Evolutionary conservation across 345 rosid species (phyloP), one percentile per base, ranked within the genome.

Genomic region (Rhodamnia argentea): DNA sequence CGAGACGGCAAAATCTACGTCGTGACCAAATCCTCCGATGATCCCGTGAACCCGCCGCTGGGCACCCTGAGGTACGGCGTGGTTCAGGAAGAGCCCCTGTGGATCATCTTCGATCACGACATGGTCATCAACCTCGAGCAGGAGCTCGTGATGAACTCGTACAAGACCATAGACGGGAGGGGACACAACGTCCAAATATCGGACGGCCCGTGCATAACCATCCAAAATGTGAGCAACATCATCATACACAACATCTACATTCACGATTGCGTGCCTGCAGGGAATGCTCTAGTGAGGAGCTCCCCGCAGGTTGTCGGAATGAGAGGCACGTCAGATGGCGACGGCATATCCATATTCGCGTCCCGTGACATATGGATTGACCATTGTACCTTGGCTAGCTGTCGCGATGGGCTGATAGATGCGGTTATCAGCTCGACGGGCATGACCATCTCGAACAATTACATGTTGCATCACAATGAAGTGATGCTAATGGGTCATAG

Each of bases 401-500:
- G 96, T 89, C 84, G 84, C 2, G 97, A 94, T 76, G 96, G 97
- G 62, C 93, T 94, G 40, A 93, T 93, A 18, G 96, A 94, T 84
- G 94, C 92, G 12, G 92, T 92, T 22, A 85, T 86, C 76, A 93
- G 93, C 53, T 94, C 96, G 0, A 94, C 97, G 32, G 90, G 88
- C 82, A 94, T 94, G 62, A 93, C 96, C 51, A 91, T 95, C 51
- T 94, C 97, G 22, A 95, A 91, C 91, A 94, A 88, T 84, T 91
- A 92, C 87, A 92, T 94, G 96, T 87, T 91, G 86, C 90, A 92
- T 59, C 97, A 95, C 56, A 88, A 95, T 13, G 93, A 93, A 88
- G 96, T 92, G 85, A 95, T 94, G 97, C 90, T 93, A 54, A 85
- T 95, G 93, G 97, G 97, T 59, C 96, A 94, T 55, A 94, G 92